A percentile compares a stretch with the other conserved stretches of the same genome.
Evolutionary conservation across 108 stramenopile species (phyloP).

Genomic region (Epithemia pelagica): DNA sequence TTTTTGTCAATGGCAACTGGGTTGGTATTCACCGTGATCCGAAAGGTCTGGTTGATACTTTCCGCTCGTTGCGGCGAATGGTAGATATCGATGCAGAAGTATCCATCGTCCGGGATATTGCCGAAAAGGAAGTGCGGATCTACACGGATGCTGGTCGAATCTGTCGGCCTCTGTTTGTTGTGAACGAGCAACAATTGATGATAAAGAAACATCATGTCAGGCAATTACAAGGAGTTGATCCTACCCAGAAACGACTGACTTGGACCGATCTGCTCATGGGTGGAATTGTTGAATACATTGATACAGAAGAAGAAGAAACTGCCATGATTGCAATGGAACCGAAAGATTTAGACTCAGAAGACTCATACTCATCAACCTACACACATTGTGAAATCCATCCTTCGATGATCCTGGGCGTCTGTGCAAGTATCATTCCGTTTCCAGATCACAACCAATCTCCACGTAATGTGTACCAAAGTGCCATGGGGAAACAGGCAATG

Average conservation of each 20-base stretch:
- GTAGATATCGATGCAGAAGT: constrained; percentile 97
- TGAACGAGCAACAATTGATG: constrained; percentile 73
- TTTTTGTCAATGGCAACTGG: constrained; percentile 98
- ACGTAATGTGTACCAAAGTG: constrained; percentile 97
- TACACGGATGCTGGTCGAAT: constrained; percentile 99
- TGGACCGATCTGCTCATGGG: constrained; percentile 91
- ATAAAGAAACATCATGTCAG: constrained; percentile 84
- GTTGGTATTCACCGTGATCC: constrained; percentile 97
- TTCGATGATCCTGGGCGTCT: constrained; percentile 93
- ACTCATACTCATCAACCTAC: constrained; percentile 91
- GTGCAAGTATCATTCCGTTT: constrained; percentile 97
- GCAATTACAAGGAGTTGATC: constrained; percentile 57
- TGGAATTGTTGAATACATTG: constrained; percentile 95
- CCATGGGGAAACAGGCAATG: constrained; percentile 94
- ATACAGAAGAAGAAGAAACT: constrained; percentile 99
- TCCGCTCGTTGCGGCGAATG: constrained; percentile 86
- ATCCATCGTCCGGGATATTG: constrained; percentile 92
- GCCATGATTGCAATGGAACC: constrained; percentile 99
- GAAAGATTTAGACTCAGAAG: constrained; percentile 76
- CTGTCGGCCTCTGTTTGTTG: constrained; percentile 96
- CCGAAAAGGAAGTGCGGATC: constrained; percentile 91
- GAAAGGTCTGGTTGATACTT: constrained; percentile 80
- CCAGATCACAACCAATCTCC: constrained; percentile 99
- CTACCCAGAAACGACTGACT: constrained; percentile 57
- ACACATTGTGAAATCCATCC: constrained; percentile 99